Base-by-base conservation (phyloP, 177 flowering plant species). In the Vitis hybrid region DNA sequence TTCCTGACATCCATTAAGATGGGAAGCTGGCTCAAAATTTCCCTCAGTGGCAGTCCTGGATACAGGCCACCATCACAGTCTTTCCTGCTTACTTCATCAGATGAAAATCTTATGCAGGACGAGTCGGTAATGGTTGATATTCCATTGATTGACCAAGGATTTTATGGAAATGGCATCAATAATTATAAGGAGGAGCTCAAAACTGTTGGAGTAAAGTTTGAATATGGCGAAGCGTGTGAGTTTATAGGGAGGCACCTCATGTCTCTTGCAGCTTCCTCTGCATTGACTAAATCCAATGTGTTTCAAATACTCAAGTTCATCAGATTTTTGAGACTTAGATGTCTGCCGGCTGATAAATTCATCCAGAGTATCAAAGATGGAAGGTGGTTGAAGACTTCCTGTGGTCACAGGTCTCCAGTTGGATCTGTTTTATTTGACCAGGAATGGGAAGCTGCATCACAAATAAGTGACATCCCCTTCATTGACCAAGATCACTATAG, bases 61-160 rank as follows among this genome's bases (percentile, higher is more conserved):
- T 85, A 75, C 78, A 82, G 74, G 64, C 83, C 93, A 7, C 96
- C 96, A 0, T 80, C 81, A 11, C 56, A 88, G 68, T 87, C 93
- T 2, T 91, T 91, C 75, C 58, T 79, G 2, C 68, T 74, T 49
- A 50, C 69, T 52, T 72, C 84, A 11, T 67, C 79, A 12, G 82
- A 72, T 80, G 89, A 82, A 51, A 72, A 59, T 40, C 72, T 87
- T 70, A 66, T 89, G 80, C 88, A 86, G 76, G 75, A 62, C 52
- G 86, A 84, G 18, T 85, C 87, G 6, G 84, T 78, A 15, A 72
- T 87, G 57, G 89, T 88, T 56, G 95, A 90, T 70, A 86, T 90
- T 68, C 90, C 95, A 2, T 40, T 88, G 66, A 52, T 90, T 18
- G 89, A 90, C 76, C 67, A 80, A 60, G 15, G 23, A 1, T 90